Evolutionary conservation across 1,284 basidiomycete species (phyloP).

Genomic region (Tetrapyrgos nigripes): DNA sequence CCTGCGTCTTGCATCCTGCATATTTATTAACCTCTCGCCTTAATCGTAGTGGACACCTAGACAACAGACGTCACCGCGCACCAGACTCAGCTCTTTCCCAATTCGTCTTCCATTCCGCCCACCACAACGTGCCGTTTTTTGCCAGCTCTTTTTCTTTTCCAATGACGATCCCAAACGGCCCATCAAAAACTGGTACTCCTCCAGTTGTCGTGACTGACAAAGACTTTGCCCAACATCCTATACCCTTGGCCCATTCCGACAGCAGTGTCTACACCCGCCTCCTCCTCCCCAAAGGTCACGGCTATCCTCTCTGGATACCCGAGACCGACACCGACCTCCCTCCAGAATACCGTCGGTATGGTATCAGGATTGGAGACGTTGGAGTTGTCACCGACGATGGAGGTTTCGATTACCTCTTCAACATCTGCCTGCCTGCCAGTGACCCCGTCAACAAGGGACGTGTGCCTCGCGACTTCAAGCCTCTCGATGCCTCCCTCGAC

Average conservation of each 20-base stretch:
- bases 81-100: too few species aligned
- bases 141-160: background rate
- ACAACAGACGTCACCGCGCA: too few species aligned
- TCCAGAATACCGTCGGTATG: background rate
- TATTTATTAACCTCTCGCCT: too few species aligned
- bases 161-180: background rate
- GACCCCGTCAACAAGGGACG: background rate
- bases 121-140: too few species aligned
- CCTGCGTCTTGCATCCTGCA: too few species aligned
- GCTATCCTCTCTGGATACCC: slow-evolving; percentile 10
- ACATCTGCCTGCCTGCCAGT: slow-evolving; percentile 2
- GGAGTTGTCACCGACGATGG: slow-evolving; percentile 1
- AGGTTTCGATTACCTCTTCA: slow-evolving; percentile 8
- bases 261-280: slow-evolving; percentile 2
- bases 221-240: background rate
- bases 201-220: too few species aligned
- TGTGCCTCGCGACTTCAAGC: slow-evolving; percentile 8
- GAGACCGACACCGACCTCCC: background rate
- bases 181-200: background rate
- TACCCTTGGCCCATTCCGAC: background rate
- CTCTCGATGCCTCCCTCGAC: background rate
- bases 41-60: too few species aligned
- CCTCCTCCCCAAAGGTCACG: background rate
- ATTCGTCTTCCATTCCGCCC: too few species aligned
- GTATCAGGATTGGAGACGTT: slow-evolving; percentile 2